A percentile compares a stretch with the other conserved stretches of the same genome.
phyloP scores from a whole-genome alignment of 2,329 filamentous ascomycete species.

The Aspergillus sp. region DNA sequence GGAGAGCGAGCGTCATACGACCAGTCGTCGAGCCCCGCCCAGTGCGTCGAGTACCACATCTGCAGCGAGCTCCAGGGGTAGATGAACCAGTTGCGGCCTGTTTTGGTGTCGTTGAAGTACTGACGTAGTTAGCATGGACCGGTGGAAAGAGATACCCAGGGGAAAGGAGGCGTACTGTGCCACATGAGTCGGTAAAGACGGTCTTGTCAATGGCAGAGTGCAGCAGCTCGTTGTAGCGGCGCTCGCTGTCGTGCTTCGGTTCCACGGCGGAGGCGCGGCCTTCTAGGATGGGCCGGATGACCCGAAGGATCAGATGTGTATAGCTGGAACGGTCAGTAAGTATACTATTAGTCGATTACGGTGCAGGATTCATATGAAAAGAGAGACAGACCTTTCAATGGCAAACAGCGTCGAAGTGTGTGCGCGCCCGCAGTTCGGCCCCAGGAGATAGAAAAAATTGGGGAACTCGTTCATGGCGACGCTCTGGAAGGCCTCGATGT shows the following conservation, averaged over 20 bases:
- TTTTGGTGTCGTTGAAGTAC: conserved; percentile 21
- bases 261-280: conserved; percentile 15
- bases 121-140: too few species aligned
- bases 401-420: conserved; percentile 18
- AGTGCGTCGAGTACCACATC: conserved; percentile 19
- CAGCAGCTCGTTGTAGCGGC: conserved; percentile 10
- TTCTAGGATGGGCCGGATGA: conserved; percentile 16
- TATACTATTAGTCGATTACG: too few species aligned
- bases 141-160: too few species aligned
- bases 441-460: conserved; percentile 26
- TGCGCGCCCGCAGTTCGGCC: conserved; percentile 18
- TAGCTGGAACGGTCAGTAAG: neutral
- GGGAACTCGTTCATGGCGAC: conserved; percentile 25
- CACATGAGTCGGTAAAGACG: conserved; percentile 15
- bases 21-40: conserved; percentile 12
- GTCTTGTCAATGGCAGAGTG: conserved; percentile 16
- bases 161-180: conserved; percentile 11
- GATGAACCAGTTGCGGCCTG: conserved; percentile 22
- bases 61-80: conserved; percentile 22
- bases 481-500: conserved; percentile 21
- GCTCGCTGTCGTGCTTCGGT: conserved; percentile 16
- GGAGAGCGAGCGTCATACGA: conserved; percentile 2
- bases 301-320: conserved; percentile 14
- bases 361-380: neutral
- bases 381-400: conserved; percentile 15